phyloP scores from a whole-genome alignment of 78 protist species.

The Isochrysis galbana region DNA sequence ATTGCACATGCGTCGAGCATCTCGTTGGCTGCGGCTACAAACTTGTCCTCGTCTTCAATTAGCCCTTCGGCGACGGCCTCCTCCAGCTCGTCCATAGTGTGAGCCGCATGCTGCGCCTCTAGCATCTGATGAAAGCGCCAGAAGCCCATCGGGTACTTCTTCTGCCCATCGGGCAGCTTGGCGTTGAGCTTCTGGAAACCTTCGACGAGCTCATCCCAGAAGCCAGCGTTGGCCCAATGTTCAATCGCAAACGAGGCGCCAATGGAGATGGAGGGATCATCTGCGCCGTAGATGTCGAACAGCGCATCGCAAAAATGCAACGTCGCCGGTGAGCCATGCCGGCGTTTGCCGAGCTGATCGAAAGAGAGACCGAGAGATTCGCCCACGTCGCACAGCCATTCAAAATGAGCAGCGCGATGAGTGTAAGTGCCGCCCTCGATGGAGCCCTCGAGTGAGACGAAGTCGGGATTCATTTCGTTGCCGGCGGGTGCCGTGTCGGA shows the following conservation, averaged over 20 bases:
- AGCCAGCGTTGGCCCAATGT: slow-evolving; percentile 1
- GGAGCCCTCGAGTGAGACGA: background rate
- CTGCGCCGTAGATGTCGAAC: background rate
- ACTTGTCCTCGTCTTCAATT: background rate
- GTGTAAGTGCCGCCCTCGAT: background rate
- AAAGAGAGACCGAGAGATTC: background rate
- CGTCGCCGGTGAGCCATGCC: background rate
- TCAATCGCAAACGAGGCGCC: slow-evolving; percentile 2
- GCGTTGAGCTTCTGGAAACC: background rate
- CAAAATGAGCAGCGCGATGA: background rate
- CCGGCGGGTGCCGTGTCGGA: background rate
- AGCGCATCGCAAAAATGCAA: background rate
- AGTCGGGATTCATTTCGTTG: background rate
- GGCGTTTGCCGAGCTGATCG: background rate
- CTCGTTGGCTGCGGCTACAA: background rate
- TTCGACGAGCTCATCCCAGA: slow-evolving; percentile 10
- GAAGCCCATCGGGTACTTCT: background rate
- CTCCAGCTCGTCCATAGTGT: slow-evolving; percentile 4
- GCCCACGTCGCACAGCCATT: background rate
- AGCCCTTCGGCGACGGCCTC: background rate
- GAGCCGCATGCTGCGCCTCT: slow-evolving; percentile 1
- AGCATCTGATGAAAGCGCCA: background rate
- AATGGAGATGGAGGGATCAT: background rate
- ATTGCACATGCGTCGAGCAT: background rate
- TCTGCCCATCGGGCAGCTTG: background rate